Evolutionary conservation across 352 stramenopile species (phyloP), one percentile per base, ranked within the genome.

Genomic region (Globisporangium polare): DNA sequence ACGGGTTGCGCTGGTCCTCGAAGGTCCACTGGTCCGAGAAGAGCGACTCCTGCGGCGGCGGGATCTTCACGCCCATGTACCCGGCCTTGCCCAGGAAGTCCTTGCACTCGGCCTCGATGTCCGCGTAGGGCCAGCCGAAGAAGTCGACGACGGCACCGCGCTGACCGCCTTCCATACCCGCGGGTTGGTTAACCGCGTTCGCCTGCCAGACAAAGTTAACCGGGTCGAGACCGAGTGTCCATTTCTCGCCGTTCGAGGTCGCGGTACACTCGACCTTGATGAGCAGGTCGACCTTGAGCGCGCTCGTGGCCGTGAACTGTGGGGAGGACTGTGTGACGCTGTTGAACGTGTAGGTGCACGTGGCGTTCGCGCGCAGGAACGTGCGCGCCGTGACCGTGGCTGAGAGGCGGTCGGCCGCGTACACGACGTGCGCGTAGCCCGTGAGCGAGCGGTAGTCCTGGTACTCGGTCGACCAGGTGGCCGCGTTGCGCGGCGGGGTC

Each of bases 191-290:
- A 20, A 89, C 74, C 0, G 51, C 29, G 5, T 69, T 69, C 51
- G 66, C 68, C 29, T 88, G 71, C 79, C 79, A 89, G 1, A 89
- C 51, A 62, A 89, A 88, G 68, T 89, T 82, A 37, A 89, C 69
- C 3, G 79, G 77, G 24, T 89, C 79, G 4, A 89, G 60, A 22
- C 58, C 63, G 5, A 89, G 49, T 2, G 60, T 80, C 66, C 66
- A 77, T 52, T 60, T 69, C 9, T 67, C 64, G 7, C 47, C 45
- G 8, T 33, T 59, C 13, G 17, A 57, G 3, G 41, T 37, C 18
- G 67, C 58, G 0, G 66, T 62, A 42, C 75, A 84, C 22, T 49
- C 63, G n/a, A 69, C 71, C 5, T 68, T 53, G 49, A 82, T 77
- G 27, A 66, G 46, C 24, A 85, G 60, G 3, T 75, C 71, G 22